phyloP scores from a whole-genome alignment of 805 yeast genomes.

The Hanseniaspora osmophila region DNA sequence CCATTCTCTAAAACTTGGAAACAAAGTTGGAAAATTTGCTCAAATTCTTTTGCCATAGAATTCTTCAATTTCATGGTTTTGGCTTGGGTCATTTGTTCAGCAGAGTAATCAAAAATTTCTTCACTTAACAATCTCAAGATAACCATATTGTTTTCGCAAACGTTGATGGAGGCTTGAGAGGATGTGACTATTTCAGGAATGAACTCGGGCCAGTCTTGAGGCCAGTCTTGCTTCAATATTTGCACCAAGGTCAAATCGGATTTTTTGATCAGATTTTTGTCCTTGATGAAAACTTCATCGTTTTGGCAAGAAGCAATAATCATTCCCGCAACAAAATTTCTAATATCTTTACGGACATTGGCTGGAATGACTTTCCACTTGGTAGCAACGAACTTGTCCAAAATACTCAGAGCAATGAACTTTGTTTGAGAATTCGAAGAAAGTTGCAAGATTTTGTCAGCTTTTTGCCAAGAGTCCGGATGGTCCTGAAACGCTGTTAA shows the following conservation, averaged over 20 bases:
- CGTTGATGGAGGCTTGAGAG: conserved; percentile 73
- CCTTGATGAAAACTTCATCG: conserved; percentile 52
- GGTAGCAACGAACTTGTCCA: conserved; percentile 79
- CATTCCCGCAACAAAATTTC: conserved; percentile 90
- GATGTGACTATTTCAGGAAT: conserved; percentile 84
- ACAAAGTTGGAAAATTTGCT: conserved; percentile 85
- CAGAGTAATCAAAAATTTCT: conserved; percentile 91
- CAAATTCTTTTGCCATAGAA: conserved; percentile 80
- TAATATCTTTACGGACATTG: conserved; percentile 80
- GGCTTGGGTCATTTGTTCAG: conserved; percentile 93
- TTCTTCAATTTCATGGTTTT: conserved; percentile 71
- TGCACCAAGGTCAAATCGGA: conserved; percentile 89
- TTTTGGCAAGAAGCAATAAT: conserved; percentile 81
- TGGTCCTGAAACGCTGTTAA: conserved; percentile 79
- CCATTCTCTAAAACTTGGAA: conserved; percentile 82
- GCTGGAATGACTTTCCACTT: conserved; percentile 88
- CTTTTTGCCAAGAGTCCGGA: conserved; percentile 91
- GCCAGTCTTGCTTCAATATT: conserved; percentile 96
- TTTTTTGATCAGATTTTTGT: conserved; percentile 77
- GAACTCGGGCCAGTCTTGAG: conserved; percentile 94
- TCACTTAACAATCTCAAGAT: conserved; percentile 80
- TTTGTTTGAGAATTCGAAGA: conserved; percentile 76
- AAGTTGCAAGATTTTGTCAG: conserved; percentile 73
- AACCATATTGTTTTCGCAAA: conserved; percentile 95
- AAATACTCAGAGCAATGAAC: conserved; percentile 78